phyloP scores from a whole-genome alignment of 495 filamentous ascomycete species.

The Parachaetomium inaequale region DNA sequence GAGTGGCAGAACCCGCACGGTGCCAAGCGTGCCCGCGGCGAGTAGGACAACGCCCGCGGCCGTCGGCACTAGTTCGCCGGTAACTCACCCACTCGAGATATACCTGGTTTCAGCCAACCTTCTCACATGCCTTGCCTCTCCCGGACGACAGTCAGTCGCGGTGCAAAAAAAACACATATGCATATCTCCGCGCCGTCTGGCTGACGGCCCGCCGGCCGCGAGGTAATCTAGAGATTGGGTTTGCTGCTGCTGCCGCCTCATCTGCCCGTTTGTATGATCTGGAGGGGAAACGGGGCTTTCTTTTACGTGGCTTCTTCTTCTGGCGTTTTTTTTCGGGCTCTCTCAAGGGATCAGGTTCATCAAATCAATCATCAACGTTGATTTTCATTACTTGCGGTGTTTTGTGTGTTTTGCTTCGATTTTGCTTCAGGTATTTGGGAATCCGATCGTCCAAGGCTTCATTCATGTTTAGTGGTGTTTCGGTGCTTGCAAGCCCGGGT shows the following conservation, averaged over 20 bases:
- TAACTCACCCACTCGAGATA: not conserved
- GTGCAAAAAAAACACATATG: no score
- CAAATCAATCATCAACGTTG: no score
- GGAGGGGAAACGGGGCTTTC: not conserved
- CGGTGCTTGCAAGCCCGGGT: not conserved
- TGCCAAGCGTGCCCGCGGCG: conserved; percentile 65
- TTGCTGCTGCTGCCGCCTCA: not conserved
- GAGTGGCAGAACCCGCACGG: conserved; percentile 78
- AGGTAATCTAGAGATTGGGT: not conserved
- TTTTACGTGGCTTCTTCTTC: not conserved
- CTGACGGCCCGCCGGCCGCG: not conserved
- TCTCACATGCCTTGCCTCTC: not conserved
- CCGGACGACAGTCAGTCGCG: no score
- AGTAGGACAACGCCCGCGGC: conserved; percentile 26
- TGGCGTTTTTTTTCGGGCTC: no score
- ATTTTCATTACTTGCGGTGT: not conserved
- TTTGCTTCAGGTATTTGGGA: not conserved
- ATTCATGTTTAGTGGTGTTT: not conserved
- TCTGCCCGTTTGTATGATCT: not conserved
- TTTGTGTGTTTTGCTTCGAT: not conserved
- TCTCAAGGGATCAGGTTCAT: no score
- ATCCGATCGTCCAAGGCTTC: not conserved
- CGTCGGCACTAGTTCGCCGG: not conserved
- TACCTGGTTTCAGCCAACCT: not conserved
- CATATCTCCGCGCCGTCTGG: not conserved